A percentile compares a stretch with the other conserved stretches of the same genome.
These are phyloP conservation scores for Nematocida ironsii DNA, from an alignment of 371 early-diverging fungal species.

Conservation along the genomic window DNA sequence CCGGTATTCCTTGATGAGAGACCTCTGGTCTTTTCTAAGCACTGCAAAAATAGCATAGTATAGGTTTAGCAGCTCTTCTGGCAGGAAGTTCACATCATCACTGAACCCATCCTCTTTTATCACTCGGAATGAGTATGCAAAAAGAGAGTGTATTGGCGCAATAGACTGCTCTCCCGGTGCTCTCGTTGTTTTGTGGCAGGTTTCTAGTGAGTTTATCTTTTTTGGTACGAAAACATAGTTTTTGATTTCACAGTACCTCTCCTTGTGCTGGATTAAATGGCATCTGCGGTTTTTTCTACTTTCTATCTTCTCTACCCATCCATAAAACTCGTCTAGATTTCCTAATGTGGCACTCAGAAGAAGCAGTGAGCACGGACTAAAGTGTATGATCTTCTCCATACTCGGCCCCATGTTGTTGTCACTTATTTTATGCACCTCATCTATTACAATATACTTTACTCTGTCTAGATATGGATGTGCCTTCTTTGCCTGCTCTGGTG, in stretches of 20 bases:
- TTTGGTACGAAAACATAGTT: constrained; percentile 62
- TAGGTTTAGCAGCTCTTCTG: constrained; percentile 69
- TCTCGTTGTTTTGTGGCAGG: constrained; percentile 47
- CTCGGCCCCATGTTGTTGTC: constrained; percentile 69
- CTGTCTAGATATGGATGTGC: constrained; percentile 49
- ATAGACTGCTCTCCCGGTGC: constrained; percentile 46
- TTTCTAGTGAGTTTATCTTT: constrained; percentile 23
- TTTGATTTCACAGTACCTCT: constrained; percentile 70
- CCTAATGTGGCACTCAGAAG: constrained; percentile 72
- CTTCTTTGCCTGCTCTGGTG: constrained; percentile 38
- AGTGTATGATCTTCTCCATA: constrained; percentile 72
- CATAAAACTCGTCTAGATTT: constrained; percentile 71
- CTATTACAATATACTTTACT: constrained; percentile 72
- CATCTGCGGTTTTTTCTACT: constrained; percentile 63
- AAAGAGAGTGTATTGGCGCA: constrained; percentile 66
- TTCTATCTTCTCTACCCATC: constrained; percentile 67
- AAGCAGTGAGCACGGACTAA: constrained; percentile 71
- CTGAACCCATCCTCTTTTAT: constrained; percentile 69
- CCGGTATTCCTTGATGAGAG: constrained; percentile 60
- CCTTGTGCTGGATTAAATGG: constrained; percentile 64
- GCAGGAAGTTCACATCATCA: constrained; percentile 69
- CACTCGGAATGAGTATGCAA: constrained; percentile 67
- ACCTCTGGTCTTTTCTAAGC: constrained; percentile 60
- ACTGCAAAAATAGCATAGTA: constrained; percentile 67
- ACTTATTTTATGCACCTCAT: constrained; percentile 72